These are phyloP conservation scores for Aquanectria penicillioides DNA, from an alignment of 2,329 filamentous ascomycete species.

Conservation along the genomic window DNA sequence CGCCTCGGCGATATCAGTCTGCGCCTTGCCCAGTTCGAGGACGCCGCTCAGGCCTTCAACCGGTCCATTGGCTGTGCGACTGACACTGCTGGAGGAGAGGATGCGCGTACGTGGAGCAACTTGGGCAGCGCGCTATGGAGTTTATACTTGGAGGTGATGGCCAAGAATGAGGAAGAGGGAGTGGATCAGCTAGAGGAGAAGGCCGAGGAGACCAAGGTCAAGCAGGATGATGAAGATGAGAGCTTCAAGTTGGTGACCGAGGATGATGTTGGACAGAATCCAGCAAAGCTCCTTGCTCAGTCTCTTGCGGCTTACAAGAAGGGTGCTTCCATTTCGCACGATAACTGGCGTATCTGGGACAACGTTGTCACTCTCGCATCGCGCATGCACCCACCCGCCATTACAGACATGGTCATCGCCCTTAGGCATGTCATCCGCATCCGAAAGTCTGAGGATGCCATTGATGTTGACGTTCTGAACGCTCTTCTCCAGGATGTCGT, in stretches of 20 bases:
- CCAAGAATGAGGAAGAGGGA: slow-evolving; percentile 47
- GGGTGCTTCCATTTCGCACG: slow-evolving; percentile 82
- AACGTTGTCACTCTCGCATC: slow-evolving; percentile 91
- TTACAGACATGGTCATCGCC: slow-evolving; percentile 79
- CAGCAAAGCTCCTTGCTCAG: slow-evolving; percentile 73
- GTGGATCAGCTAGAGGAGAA: slow-evolving; percentile 28
- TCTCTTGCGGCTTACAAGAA: slow-evolving; percentile 87
- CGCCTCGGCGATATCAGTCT: slow-evolving; percentile 89
- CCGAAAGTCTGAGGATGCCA: slow-evolving; percentile 78
- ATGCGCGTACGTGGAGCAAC: slow-evolving; percentile 95
- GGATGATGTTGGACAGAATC: slow-evolving; percentile 53
- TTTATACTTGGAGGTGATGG: slow-evolving; percentile 66
- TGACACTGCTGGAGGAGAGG: slow-evolving; percentile 78
- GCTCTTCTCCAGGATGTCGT: slow-evolving; percentile 79
- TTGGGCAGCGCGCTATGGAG: slow-evolving; percentile 85
- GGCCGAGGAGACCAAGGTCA: slow-evolving; percentile 28
- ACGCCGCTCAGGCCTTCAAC: slow-evolving; percentile 85
- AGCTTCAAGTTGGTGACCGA: slow-evolving; percentile 35
- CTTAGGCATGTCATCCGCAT: slow-evolving; percentile 81
- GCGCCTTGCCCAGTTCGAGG: slow-evolving; percentile 78
- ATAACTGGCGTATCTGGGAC: slow-evolving; percentile 95
- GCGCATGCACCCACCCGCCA: slow-evolving; percentile 78
- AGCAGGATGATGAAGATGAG: slow-evolving; percentile 42
- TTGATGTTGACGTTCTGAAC: slow-evolving; percentile 79
- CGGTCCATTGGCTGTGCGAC: slow-evolving; percentile 75